Evolutionary conservation across 495 filamentous ascomycete genomes (phyloP).

Genomic region (Penicillium steckii): DNA sequence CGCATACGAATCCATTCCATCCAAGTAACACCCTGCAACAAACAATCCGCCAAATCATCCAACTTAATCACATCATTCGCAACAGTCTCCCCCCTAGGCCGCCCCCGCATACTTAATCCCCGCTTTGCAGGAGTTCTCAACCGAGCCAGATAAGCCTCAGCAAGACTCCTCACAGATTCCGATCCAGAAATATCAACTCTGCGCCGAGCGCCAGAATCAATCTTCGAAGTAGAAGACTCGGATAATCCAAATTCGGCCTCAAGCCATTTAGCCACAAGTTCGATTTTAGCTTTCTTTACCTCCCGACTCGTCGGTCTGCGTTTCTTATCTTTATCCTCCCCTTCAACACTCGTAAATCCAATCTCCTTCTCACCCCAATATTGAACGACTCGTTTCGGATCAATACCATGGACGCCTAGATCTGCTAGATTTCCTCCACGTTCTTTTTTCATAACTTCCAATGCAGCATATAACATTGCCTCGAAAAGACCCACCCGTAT

Average conservation of each 20-base stretch:
- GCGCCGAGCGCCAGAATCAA: background rate
- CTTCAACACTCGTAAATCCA: background rate
- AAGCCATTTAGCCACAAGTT: constrained; percentile 58
- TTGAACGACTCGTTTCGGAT: constrained; percentile 39
- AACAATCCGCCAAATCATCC: constrained; percentile 88
- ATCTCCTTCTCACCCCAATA: constrained; percentile 31
- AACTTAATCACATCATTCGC: constrained; percentile 57
- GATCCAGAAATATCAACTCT: constrained; percentile 28
- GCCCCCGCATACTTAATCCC: constrained; percentile 19
- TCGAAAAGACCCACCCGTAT: constrained; percentile 88
- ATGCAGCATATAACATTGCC: constrained; percentile 79
- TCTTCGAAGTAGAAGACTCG: background rate
- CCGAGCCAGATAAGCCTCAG: constrained; percentile 45
- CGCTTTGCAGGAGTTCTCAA: constrained; percentile 26
- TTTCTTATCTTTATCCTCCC: constrained; percentile 22
- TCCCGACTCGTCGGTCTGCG: constrained; percentile 26
- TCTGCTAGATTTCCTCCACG: constrained; percentile 19
- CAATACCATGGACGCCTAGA: constrained; percentile 33
- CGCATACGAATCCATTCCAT: constrained; percentile 77
- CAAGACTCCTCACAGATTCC: constrained; percentile 36
- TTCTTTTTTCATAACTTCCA: constrained; percentile 54
- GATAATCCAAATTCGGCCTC: background rate
- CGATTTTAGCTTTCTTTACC: constrained; percentile 65
- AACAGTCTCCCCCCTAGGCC: background rate
- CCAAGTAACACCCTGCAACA: constrained; percentile 86